These are phyloP conservation scores for Suhomyces vadensis DNA, from an alignment of 805 yeast species.

Conservation along the genomic window DNA sequence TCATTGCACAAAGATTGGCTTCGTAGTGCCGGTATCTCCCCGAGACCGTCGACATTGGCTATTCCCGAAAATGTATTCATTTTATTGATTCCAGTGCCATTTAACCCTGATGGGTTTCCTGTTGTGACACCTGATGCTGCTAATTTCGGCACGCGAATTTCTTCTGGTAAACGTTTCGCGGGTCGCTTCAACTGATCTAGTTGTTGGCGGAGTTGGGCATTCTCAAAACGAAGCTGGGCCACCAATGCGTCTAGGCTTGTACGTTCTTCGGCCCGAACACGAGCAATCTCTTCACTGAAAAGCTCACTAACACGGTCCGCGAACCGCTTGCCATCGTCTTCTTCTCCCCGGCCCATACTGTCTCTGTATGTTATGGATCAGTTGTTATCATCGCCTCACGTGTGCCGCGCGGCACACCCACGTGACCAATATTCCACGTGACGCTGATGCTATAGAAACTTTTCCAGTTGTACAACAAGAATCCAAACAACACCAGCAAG, in stretches of 20 bases:
- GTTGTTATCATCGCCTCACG: background rate
- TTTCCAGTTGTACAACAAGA: background rate
- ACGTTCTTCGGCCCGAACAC: background rate
- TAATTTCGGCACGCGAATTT: background rate
- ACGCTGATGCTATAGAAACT: slow-evolving; percentile 1
- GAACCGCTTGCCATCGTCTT: slow-evolving; percentile 3
- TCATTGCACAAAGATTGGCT: slow-evolving; percentile 14
- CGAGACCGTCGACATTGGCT: slow-evolving; percentile 5
- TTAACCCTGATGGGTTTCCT: too few species aligned
- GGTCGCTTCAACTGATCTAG: background rate
- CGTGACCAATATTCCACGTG: too few species aligned
- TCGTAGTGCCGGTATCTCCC: slow-evolving; percentile 12
- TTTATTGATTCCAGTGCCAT: too few species aligned
- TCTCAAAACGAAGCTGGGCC: background rate
- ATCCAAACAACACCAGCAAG: background rate
- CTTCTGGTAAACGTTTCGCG: background rate
- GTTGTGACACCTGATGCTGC: too few species aligned
- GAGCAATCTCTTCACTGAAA: background rate
- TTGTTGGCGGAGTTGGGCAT: slow-evolving; percentile 1
- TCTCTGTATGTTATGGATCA: background rate
- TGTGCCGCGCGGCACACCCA: background rate
- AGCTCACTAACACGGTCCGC: slow-evolving; percentile 4
- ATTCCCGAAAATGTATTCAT: slow-evolving; percentile 10
- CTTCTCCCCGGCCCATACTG: background rate
- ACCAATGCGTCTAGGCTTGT: slow-evolving; percentile 2